Evolutionary conservation across 106 monocot species (phyloP).

Genomic region (Dendrobium nobile): DNA sequence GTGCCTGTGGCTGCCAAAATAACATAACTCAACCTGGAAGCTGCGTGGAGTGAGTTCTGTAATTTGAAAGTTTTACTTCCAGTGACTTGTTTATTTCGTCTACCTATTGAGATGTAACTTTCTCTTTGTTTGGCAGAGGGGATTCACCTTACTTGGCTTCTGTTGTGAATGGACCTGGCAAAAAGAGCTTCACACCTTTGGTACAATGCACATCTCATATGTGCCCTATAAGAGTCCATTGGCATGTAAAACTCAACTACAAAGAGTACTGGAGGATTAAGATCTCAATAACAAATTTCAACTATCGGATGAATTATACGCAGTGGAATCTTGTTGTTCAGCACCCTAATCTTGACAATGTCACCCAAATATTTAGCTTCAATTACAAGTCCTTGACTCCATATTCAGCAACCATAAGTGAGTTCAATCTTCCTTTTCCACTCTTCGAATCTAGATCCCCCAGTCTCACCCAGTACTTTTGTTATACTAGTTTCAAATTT

Average conservation of each 20-base stretch:
- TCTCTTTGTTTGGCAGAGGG: constrained; percentile 25
- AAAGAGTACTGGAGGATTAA: constrained; percentile 64
- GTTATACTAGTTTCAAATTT: not conserved
- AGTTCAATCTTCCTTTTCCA: constrained; percentile 12
- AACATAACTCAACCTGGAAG: constrained; percentile 71
- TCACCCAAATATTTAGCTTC: constrained; percentile 57
- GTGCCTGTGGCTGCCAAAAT: constrained; percentile 78
- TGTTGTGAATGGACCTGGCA: constrained; percentile 38
- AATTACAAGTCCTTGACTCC: constrained; percentile 53
- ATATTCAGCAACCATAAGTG: constrained; percentile 45
- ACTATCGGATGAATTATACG: constrained; percentile 64
- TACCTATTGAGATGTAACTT: too few species aligned
- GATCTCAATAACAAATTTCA: constrained; percentile 64
- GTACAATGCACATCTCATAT: constrained; percentile 74
- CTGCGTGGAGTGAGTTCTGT: constrained; percentile 66
- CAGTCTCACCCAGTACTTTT: not conserved
- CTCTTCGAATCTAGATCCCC: not conserved
- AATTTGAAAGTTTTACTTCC: not conserved
- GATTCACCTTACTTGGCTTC: constrained; percentile 53
- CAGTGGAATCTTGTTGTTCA: constrained; percentile 67
- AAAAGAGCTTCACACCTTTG: constrained; percentile 37
- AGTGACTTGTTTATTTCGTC: not conserved
- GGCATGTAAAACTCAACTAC: constrained; percentile 72
- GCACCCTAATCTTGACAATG: constrained; percentile 60
- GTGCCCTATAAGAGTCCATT: constrained; percentile 66